Percentiles rank a stretch among this genome's conserved stretches.
Conservation (phyloP, 768 basidiomycete genomes). For the Mycena galericulata region DNA sequence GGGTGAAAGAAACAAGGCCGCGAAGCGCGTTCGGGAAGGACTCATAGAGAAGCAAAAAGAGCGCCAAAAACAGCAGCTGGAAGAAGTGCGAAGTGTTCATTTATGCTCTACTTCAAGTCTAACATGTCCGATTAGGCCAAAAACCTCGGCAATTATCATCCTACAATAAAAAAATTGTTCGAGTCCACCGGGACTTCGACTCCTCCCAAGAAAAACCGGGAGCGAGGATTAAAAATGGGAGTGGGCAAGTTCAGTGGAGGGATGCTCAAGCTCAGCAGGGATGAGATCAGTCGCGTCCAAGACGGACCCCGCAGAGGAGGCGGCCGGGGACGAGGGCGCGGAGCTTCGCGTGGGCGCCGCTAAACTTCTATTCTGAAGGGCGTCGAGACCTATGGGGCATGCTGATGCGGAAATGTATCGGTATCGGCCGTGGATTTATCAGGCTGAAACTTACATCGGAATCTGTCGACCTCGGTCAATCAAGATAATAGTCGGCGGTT, state of each 20-base stretch:
- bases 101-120: background rate
- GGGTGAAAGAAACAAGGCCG: conserved; percentile 75
- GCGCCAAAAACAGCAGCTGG: conserved; percentile 63
- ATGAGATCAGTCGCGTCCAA: conserved; percentile 62
- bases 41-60: conserved; percentile 71
- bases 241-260: conserved; percentile 83
- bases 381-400: conserved; percentile 6
- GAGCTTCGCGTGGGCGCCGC: conserved; percentile 35
- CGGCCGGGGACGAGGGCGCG: conserved; percentile 41
- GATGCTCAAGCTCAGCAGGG: conserved; percentile 69
- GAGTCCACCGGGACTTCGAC: conserved; percentile 49
- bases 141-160: conserved; percentile 87
- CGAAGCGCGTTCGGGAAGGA: conserved; percentile 80
- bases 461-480: conserved; percentile 37
- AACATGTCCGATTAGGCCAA: conserved; percentile 88
- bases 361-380: background rate
- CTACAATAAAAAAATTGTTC: conserved; percentile 77
- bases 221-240: conserved; percentile 80
- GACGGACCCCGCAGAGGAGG: conserved; percentile 40
- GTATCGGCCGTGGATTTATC: too few relatives aligned
- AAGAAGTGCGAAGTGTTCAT: conserved; percentile 66
- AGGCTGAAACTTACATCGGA: conserved; percentile 26
- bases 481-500: conserved; percentile 33
- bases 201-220: conserved; percentile 58
- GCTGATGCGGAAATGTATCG: background rate